Percentiles rank a stretch among this genome's conserved stretches.
These are phyloP conservation scores for Sphagnum tenellum DNA, from an alignment of 225 moss, liverwort and hornwort genomes.

Conservation along the genomic window DNA sequence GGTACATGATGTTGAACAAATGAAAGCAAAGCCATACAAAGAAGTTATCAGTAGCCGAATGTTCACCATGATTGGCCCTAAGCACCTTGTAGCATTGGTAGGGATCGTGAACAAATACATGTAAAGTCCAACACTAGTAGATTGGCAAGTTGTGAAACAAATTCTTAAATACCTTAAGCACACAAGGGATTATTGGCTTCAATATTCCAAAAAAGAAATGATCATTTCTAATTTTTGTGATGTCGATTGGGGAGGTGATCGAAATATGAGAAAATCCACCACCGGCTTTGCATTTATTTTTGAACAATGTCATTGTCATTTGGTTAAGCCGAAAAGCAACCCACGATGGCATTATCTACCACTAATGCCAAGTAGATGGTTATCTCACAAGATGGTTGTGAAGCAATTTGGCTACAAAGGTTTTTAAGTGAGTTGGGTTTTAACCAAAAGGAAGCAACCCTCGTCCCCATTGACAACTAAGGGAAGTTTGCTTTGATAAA, in stretches of 20 bases:
- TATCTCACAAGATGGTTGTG: not conserved
- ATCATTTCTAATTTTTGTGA: not conserved
- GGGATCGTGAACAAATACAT: not conserved
- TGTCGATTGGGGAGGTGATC: constrained; percentile 2
- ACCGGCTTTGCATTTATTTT: constrained; percentile 1
- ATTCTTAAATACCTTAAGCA: no score
- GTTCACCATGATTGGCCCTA: not conserved
- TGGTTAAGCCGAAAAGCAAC: not conserved
- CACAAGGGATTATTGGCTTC: no score
- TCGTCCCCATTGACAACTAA: constrained; percentile 1
- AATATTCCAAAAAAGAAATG: not conserved
- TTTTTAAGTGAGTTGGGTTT: constrained; percentile 3
- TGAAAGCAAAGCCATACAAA: not conserved
- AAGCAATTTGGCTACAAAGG: constrained; percentile 3
- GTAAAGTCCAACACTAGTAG: not conserved
- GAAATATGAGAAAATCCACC: not conserved
- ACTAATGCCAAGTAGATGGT: constrained; percentile 3
- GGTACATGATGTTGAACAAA: not conserved
- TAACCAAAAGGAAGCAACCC: constrained; percentile 1
- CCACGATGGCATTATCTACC: constrained; percentile 1
- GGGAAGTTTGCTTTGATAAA: not conserved
- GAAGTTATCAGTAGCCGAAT: constrained; percentile 1
- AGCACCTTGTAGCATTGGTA: not conserved
- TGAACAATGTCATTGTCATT: not conserved
- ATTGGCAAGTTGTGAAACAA: no score